Base-by-base conservation (phyloP, 768 basidiomycete species). In the Boletus barrowsii region DNA sequence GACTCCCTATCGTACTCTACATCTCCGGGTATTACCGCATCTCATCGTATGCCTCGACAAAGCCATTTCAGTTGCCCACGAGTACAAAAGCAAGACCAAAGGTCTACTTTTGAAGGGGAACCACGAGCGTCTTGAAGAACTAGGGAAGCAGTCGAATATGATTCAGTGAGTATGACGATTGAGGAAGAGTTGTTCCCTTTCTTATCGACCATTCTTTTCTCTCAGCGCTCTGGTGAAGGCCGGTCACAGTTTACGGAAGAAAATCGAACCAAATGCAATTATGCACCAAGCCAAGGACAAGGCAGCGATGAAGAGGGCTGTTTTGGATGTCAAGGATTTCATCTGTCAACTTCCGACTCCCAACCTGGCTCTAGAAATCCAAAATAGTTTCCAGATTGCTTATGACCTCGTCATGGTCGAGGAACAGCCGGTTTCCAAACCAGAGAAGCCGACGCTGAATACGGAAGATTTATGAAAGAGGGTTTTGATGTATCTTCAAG, bases 11-110 rank as follows among this genome's bases (percentile, higher is more conserved):
- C 70, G 68, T 14, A 51, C 62, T 0, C 62, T 76, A 14, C 79
- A 75, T 58, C 62, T 68, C 6, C 67, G 68, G 46, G 66, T 67
- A 17, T 64, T 81, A 9, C 76, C 78, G 2, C 74, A 71, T 47
- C 57, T 80, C 29, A 62, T 79, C 3, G 56, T 75, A 3, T 77
- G 73, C 55, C 67, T 81, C 29, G 74, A 80, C 44, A 49, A 62
- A n/a, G 60, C 66, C 20, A 62, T 71, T 11, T 36, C 59, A 2
- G 26, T 65, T 18, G 57, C 70, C 9, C 39, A 62, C 37, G 46
- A 61, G 17, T 56, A 63, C 47, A 79, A 78, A 64, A 53, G 18
- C 7, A 59, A 61, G 20, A 60, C 64, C 3, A 79, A 73, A 49
- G 62, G 66, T 40, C 64, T 62, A 17, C 46, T 74, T 13, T 60